Evolutionary conservation across 306 rosid genomes (phyloP), one percentile per base, ranked within the genome.

Genomic region (Fragaria nilgerrensis): DNA sequence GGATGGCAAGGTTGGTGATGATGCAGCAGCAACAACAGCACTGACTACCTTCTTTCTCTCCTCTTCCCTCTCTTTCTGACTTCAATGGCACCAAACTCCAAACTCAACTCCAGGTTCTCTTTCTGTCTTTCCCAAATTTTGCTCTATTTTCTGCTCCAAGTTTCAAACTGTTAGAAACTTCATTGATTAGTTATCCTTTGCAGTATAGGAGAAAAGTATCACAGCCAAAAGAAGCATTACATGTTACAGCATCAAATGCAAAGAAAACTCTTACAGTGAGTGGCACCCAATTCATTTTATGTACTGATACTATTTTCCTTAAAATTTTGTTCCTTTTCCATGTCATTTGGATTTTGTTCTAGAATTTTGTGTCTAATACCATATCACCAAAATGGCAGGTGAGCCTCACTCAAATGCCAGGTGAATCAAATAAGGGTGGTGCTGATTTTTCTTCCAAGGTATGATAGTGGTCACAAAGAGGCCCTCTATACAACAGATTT

Each of bases 381-480:
- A 61, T 13, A 61, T 11, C 66, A 11, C 19, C 66, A 23, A 17
- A 58, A 62, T 83, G 84, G 77, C 85, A 89, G 96, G 91, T 89
- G 67, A 88, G 92, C 27, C 65, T 92, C 45, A 74, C 86, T 37
- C 91, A 88, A 84, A 78, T 90, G 80, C 89, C 91, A 0, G 90
- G 89, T 49, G 91, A 87, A 82, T 85, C 91, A 48, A 84, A 89
- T 76, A 53, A 64, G 44, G 89, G 87, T 53, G 87, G 45, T 76
- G 80, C 89, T 80, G 90, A 84, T 49, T 81, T 79, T 81, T 86
- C 94, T 58, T 88, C 94, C 69, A 91, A 92, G 97, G 97, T 91
- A 85, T 80, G 75, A 61, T 82, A 73, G 78, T 73, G 29, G 22
- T n/a, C 34, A 3, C 32, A 52, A 15, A 19, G n/a, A 23, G 15